These are phyloP conservation scores for Oleoguttula mirabilis DNA, from an alignment of 495 filamentous ascomycete species.

Conservation along the genomic window DNA sequence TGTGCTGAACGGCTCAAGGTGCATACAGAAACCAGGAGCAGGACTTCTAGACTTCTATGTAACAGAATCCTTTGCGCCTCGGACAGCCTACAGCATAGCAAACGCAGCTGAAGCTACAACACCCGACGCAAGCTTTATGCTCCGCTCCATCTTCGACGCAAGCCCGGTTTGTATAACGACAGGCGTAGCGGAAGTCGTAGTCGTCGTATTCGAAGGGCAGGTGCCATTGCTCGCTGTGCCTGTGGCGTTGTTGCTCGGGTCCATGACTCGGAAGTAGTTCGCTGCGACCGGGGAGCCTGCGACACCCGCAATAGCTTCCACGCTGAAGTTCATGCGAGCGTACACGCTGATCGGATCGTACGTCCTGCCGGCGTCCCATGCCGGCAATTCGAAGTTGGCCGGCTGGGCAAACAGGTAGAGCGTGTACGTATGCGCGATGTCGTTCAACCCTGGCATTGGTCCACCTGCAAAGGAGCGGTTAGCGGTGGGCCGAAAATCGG, in stretches of 20 bases:
- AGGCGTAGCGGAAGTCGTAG: neutral
- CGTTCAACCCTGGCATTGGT: constrained; percentile 2
- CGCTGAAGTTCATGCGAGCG: constrained; percentile 5
- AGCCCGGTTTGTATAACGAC: neutral
- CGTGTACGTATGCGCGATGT: constrained; percentile 6
- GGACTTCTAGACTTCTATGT: too few relatives aligned
- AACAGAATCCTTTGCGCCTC: too few relatives aligned
- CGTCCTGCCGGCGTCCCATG: constrained; percentile 2
- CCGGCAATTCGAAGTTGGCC: constrained; percentile 4
- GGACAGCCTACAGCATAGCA: too few relatives aligned
- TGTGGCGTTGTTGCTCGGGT: neutral
- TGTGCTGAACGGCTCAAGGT: too few relatives aligned
- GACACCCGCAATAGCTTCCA: neutral
- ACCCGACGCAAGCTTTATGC: too few relatives aligned
- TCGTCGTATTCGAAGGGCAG: neutral
- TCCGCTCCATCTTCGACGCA: too few relatives aligned
- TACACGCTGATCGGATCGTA: neutral
- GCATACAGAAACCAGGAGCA: too few relatives aligned
- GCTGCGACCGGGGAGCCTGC: constrained; percentile 2
- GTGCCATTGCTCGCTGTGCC: constrained; percentile 1
- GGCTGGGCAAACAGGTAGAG: constrained; percentile 6
- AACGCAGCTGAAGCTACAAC: too few relatives aligned
- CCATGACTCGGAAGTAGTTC: constrained; percentile 6
- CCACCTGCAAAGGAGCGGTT: neutral
- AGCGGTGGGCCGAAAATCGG: too few relatives aligned